Base-by-base conservation (phyloP, 1,284 basidiomycete species). In the Apiotrichum gracile region DNA sequence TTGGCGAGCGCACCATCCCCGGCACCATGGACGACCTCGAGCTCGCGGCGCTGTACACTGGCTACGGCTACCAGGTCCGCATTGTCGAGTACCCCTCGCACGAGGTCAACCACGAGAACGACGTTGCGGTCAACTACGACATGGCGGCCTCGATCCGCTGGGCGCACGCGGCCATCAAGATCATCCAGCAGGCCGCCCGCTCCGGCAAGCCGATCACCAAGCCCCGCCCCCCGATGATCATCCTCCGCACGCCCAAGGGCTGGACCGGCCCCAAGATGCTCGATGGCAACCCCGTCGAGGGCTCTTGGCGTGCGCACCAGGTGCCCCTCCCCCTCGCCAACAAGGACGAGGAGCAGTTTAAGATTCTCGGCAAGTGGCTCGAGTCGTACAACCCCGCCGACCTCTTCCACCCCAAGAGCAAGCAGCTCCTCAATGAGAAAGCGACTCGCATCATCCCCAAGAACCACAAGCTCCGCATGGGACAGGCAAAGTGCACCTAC, bases 1-100 rank as follows among this genome's bases (percentile, higher is more conserved):
- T 93, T 57, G 87, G 86, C 5, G 87, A 92, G 67, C 81, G 88
- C 27, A 92, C 91, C 19, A 86, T 94, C 57, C 86, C 85, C 58
- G 90, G 89, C 35, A 84, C 84, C n/a, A 91, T 92, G 87, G 89
- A 91, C 67, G 79, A 92, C 70, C 83, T 84, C 62, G 91, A 92
- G 68, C 60, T 72, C 39, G 68, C 62, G 10, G 68, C 66, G 33
- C 59, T 73, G 12, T 71, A 66, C 62, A 64, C 65, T 31, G 87
- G 87, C 4, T 89, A 90, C 67, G 88, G 89, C n/a, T 91, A 90
- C 69, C 85, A 91, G 77, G 83, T 85, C 42, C 82, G 86, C 46
- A 84, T 93, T 57, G 85, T 94, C 57, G 83, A 86, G 60, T 85
- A 91, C 69, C 74, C 74, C 33, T 29, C 24, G 4, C 19, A 47